These are phyloP conservation scores for Xylaria multiplex DNA, from an alignment of 2,329 filamentous ascomycete species.

Conservation along the genomic window DNA sequence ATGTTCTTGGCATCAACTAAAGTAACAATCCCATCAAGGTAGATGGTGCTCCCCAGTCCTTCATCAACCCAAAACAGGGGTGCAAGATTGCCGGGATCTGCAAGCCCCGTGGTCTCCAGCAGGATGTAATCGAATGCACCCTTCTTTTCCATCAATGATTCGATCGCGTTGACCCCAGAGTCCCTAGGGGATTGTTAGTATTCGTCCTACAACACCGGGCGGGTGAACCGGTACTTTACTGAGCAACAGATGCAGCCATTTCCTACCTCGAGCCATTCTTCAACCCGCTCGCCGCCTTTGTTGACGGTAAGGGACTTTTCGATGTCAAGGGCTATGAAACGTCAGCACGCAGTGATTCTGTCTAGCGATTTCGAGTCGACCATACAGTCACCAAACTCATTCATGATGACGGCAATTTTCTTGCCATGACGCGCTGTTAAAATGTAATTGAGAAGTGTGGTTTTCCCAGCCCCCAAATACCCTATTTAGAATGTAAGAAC, in stretches of 20 bases:
- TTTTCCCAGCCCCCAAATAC: constrained; percentile 95
- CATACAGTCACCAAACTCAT: constrained; percentile 87
- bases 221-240: constrained; percentile 73
- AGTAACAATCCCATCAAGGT: constrained; percentile 95
- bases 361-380: constrained; percentile 17
- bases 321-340: constrained; percentile 79
- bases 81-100: constrained; percentile 94
- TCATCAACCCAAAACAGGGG: constrained; percentile 98
- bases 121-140: constrained; percentile 98
- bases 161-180: constrained; percentile 91
- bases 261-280: constrained; percentile 94
- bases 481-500: constrained; percentile 61
- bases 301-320: constrained; percentile 95
- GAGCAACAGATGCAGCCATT: constrained; percentile 99
- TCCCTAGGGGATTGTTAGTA: constrained; percentile 66
- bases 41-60: constrained; percentile 92
- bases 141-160: constrained; percentile 92
- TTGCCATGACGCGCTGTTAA: constrained; percentile 95
- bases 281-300: constrained; percentile 81
- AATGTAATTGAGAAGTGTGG: constrained; percentile 94
- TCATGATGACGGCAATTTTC: constrained; percentile 97
- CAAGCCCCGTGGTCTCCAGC: constrained; percentile 93
- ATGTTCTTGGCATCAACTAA: constrained; percentile 96
- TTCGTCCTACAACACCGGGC: not conserved
- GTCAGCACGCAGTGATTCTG: constrained; percentile 26